phyloP scores from a whole-genome alignment of 495 filamentous ascomycete species.

The Mytilinidion resinicola region DNA sequence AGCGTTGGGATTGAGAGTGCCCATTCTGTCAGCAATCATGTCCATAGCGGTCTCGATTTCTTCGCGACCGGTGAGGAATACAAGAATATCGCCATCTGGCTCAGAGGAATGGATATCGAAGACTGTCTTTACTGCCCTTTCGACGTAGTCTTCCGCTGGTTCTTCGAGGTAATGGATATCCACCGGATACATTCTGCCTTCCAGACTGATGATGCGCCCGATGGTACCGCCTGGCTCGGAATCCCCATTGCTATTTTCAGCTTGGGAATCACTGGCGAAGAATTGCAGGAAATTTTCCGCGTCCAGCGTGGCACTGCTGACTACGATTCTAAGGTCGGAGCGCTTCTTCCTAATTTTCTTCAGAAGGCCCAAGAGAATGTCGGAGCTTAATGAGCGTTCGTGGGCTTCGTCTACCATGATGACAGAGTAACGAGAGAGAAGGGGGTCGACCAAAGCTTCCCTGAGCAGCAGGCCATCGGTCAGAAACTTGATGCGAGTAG shows the following conservation, averaged over 20 bases:
- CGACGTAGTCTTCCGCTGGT: constrained; percentile 82
- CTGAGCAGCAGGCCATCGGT: constrained; percentile 92
- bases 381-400: constrained; percentile 89
- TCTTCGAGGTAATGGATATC: constrained; percentile 79
- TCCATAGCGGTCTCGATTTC: constrained; percentile 37
- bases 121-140: constrained; percentile 78
- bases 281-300: constrained; percentile 83
- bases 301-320: constrained; percentile 91
- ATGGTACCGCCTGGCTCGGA: constrained; percentile 35
- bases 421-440: constrained; percentile 87
- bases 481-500: constrained; percentile 89
- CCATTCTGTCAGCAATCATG: constrained; percentile 31
- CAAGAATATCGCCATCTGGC: constrained; percentile 76
- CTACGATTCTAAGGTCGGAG: constrained; percentile 77
- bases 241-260: constrained; percentile 38
- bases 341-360: constrained; percentile 87
- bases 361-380: constrained; percentile 85
- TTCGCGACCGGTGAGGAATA: constrained; percentile 40
- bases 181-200: constrained; percentile 88
- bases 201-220: constrained; percentile 77
- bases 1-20: constrained; percentile 16
- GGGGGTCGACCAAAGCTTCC: constrained; percentile 88
- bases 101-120: constrained; percentile 92
- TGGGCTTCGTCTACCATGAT: constrained; percentile 99
- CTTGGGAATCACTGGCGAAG: constrained; percentile 54